Evolutionary conservation across 2,329 filamentous ascomycete species (phyloP).

Genomic region (Paecilomyces niveus): DNA sequence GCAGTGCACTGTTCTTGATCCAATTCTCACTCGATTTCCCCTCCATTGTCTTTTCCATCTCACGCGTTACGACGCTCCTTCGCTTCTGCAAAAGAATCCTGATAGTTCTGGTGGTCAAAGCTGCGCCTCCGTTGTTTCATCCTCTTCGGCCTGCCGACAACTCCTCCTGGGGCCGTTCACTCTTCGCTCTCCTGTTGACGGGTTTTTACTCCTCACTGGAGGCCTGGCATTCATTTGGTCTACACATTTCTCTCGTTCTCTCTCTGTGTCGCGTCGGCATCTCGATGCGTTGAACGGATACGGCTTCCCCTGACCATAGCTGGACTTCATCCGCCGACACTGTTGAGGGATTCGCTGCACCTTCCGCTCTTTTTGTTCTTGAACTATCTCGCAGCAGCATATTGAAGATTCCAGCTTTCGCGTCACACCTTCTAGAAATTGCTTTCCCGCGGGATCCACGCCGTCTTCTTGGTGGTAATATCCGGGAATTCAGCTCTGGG

Average conservation of each 20-base stretch:
- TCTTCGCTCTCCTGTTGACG: not conserved
- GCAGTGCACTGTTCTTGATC: not conserved
- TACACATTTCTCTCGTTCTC: not conserved
- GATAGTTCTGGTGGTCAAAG: not conserved
- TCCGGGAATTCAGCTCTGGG: not conserved
- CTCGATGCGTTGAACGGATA: not conserved
- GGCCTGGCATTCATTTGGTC: not conserved
- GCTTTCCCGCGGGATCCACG: not conserved
- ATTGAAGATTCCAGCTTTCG: not conserved
- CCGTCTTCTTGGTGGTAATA: not conserved
- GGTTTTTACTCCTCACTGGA: not conserved
- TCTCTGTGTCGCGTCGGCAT: not conserved
- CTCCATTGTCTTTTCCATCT: not conserved
- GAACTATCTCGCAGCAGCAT: not conserved
- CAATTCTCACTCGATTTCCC: not conserved
- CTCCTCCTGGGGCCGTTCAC: not conserved
- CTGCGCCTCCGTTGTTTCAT: not conserved
- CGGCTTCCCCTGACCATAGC: not conserved
- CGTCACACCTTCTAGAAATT: not conserved
- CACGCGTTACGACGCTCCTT: not conserved
- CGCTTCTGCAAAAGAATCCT: not conserved
- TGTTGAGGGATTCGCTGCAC: not conserved
- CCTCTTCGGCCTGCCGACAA: not conserved
- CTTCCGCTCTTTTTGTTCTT: not conserved
- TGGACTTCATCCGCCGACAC: not conserved